A percentile compares a stretch with the other conserved stretches of the same genome.
Conservation (phyloP, 495 filamentous ascomycete genomes). For the Penicillium coprophilum region DNA sequence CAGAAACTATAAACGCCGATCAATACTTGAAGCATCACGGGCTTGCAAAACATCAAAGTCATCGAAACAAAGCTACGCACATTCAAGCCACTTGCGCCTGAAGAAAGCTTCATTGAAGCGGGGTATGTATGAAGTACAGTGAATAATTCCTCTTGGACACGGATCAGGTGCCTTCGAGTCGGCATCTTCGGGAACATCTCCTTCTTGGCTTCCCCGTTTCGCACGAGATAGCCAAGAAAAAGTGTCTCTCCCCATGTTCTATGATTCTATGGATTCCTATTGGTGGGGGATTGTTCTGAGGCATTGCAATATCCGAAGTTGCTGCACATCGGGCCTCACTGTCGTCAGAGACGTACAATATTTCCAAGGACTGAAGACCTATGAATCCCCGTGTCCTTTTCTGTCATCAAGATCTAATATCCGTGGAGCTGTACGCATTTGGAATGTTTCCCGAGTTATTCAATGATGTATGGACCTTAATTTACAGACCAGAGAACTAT, state of each 20-base stretch:
- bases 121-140: neutral
- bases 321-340: neutral
- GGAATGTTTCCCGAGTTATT: neutral
- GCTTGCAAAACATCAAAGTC: neutral
- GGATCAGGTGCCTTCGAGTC: neutral
- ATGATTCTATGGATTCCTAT: neutral
- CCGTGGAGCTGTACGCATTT: neutral
- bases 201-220: conserved; percentile 11
- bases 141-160: neutral
- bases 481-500: neutral
- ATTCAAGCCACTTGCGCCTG: conserved; percentile 11
- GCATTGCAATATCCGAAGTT: neutral
- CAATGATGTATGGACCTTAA: neutral
- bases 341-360: neutral
- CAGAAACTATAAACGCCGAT: conserved; percentile 16
- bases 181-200: neutral
- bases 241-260: neutral
- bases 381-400: conserved; percentile 19
- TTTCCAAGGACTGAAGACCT: neutral
- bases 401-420: conserved; percentile 13
- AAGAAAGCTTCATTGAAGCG: conserved; percentile 14
- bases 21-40: conserved; percentile 28
- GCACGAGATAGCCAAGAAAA: conserved; percentile 4
- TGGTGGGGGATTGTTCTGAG: neutral
- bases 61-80: conserved; percentile 1